Evolutionary conservation across 2,329 filamentous ascomycete genomes (phyloP), one percentile per base, ranked within the genome.

Genomic region (Penicillium sp.): DNA sequence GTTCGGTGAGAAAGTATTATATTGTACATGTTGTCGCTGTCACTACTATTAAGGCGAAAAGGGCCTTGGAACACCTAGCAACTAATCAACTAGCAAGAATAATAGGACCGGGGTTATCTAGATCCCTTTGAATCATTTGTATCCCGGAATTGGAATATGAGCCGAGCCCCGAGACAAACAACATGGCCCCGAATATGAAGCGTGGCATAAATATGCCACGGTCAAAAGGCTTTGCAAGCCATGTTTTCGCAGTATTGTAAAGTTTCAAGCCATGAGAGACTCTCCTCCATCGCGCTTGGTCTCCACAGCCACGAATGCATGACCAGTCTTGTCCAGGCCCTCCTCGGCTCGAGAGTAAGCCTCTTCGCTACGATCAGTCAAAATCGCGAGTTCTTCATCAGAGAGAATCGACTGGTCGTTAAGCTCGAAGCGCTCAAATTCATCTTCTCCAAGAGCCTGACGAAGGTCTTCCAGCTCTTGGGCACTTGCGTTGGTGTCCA

Each of bases 351-450:
- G 80, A 32, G 82, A 83, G 73, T 86, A 88, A 2, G 85, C 85
- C 63, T 85, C 84, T 41, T 82, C 79, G 56, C 81, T 84, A 21
- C 91, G 78, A 72, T 97, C 92, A 37, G 90, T 89, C 46, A 99
- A 69, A 2, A 90, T 84, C 2, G 86, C 81, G 21, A 99, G 65
- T 64, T 97, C 94, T 21, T 82, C 78, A 41, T 94, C 84, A 34
- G 84, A 89, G 29, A 97, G 70, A 7, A 97, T 75, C 24, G 85
- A 80, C 27, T 71, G 64, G n/a, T 66, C 67, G 1, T 70, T 70
- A 7, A 84, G 69, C 64, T 86, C 84, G 46, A 85, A 84, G 20
- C 77, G 79, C 69, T 87, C 81, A 27, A 86, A 86, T 2, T 95
- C 94, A 55, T 94, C 89, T 63, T 86, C 85, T 30, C 88, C 75